phyloP scores from a whole-genome alignment of 2,329 filamentous ascomycete species.

The Scopulariopsis brevicaulis region DNA sequence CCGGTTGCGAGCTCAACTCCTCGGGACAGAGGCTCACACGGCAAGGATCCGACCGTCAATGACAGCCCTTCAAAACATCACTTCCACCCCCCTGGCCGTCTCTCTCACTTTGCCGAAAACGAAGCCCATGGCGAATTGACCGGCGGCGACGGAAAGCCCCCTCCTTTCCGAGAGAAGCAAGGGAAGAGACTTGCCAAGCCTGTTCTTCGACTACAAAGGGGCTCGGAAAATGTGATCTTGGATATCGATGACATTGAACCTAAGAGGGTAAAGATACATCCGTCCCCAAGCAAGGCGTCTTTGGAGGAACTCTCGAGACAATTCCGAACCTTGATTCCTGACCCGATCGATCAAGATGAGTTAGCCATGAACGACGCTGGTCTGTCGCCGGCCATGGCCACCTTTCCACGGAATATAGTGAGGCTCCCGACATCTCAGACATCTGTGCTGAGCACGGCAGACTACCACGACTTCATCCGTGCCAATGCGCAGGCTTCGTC shows the following conservation, averaged over 20 bases:
- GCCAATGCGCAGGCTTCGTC: background rate
- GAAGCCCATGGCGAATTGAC: background rate
- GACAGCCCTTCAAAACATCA: background rate
- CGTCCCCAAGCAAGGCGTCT: conserved; percentile 6
- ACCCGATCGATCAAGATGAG: background rate
- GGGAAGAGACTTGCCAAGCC: background rate
- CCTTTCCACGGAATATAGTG: background rate
- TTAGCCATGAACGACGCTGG: background rate
- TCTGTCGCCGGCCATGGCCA: background rate
- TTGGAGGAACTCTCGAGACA: conserved; percentile 5
- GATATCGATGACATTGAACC: background rate
- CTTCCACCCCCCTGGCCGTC: background rate
- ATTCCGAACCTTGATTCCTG: background rate
- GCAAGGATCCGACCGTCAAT: background rate
- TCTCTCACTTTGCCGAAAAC: background rate
- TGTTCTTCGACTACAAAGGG: background rate
- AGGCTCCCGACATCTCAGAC: background rate
- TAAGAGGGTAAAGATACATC: conserved; percentile 2
- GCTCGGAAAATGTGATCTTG: background rate
- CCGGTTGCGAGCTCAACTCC: background rate
- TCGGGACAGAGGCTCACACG: too few relatives aligned
- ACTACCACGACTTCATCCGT: background rate
- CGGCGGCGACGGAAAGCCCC: background rate
- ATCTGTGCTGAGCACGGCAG: background rate
- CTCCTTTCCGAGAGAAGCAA: background rate